phyloP scores from a whole-genome alignment of 177 flowering plant genomes.

The Vitis hybrid region DNA sequence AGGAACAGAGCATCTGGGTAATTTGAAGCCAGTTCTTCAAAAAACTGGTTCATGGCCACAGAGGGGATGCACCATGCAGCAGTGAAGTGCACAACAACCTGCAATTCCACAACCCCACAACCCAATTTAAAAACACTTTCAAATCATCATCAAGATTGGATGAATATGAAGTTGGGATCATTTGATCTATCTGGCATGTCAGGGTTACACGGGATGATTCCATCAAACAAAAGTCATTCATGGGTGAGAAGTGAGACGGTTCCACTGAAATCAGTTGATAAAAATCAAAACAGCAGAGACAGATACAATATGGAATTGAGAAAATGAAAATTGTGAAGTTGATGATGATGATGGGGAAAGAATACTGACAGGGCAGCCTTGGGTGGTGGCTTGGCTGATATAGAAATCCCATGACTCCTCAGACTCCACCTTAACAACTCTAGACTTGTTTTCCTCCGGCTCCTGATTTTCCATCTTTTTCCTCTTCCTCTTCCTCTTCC shows the following conservation, averaged over 20 bases:
- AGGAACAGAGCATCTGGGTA: constrained; percentile 59
- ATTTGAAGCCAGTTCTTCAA: constrained; percentile 60
- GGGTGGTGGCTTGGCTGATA: constrained; percentile 41
- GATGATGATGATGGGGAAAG: neutral
- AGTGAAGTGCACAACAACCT: constrained; percentile 76
- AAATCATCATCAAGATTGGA: neutral
- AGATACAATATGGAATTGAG: neutral
- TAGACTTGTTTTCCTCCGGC: constrained; percentile 35
- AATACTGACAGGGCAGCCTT: constrained; percentile 58
- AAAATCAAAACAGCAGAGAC: neutral
- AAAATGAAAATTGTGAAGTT: neutral
- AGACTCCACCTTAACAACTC: constrained; percentile 64
- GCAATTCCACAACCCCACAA: constrained; percentile 3
- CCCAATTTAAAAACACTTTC: neutral
- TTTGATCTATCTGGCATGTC: no score
- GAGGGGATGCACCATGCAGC: constrained; percentile 91
- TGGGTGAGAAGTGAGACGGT: no score
- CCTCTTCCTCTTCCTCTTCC: constrained; percentile 3
- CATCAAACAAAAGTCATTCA: no score
- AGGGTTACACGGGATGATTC: no score
- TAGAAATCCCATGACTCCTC: constrained; percentile 61
- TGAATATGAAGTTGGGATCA: neutral
- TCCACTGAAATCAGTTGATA: neutral
- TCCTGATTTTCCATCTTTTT: constrained; percentile 38
- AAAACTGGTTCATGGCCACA: constrained; percentile 63